Conservation (phyloP, 768 basidiomycete species). For the Xerocomus brunneocitrinus region DNA sequence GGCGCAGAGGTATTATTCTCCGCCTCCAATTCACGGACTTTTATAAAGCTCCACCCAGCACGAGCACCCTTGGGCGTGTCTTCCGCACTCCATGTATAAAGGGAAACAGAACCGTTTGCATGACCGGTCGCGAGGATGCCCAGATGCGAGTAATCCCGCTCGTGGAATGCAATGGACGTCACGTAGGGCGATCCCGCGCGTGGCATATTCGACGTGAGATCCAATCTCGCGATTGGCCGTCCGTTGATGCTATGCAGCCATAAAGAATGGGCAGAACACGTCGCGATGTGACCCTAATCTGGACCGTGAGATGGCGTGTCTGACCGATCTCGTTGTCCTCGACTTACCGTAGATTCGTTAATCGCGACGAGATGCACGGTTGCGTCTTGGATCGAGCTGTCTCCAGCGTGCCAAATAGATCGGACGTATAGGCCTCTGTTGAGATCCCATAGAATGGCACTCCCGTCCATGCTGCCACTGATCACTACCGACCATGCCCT, state of each 20-base stretch:
- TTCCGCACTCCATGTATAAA: slow-evolving; percentile 84
- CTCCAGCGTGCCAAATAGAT: slow-evolving; percentile 66
- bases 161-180: slow-evolving; percentile 79
- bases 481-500: slow-evolving; percentile 78
- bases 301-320: not conserved
- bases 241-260: slow-evolving; percentile 87
- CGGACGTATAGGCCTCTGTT: slow-evolving; percentile 78
- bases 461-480: slow-evolving; percentile 83
- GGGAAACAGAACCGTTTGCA: slow-evolving; percentile 66
- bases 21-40: slow-evolving; percentile 62
- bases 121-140: slow-evolving; percentile 81
- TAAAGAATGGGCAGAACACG: slow-evolving; percentile 67
- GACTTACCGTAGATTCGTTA: slow-evolving; percentile 80
- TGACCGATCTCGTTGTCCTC: too few relatives aligned
- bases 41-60: slow-evolving; percentile 72
- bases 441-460: slow-evolving; percentile 85
- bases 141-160: slow-evolving; percentile 77
- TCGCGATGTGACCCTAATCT: slow-evolving; percentile 80
- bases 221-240: slow-evolving; percentile 65
- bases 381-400: slow-evolving; percentile 22
- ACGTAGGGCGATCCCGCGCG: slow-evolving; percentile 47
- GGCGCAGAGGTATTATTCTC: slow-evolving; percentile 37
- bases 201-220: slow-evolving; percentile 46
- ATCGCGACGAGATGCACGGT: slow-evolving; percentile 68
- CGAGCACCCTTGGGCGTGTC: slow-evolving; percentile 61